These are phyloP conservation scores for Solanum ahanhuiri DNA, from an alignment of 257 asterid species.

Conservation along the genomic window DNA sequence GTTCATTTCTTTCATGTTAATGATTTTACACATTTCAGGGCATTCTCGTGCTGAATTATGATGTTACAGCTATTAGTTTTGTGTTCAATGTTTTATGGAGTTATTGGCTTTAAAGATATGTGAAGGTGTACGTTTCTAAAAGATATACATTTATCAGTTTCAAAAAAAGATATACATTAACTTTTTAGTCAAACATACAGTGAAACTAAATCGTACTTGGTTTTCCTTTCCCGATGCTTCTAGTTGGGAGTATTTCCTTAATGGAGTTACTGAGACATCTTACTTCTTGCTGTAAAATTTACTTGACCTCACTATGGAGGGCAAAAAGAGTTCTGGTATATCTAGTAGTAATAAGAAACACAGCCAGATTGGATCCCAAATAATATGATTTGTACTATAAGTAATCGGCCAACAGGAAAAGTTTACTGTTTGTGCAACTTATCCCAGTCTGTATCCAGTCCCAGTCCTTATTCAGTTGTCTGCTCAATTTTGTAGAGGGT, in stretches of 20 bases:
- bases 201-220: neutral
- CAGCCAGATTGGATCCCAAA: neutral
- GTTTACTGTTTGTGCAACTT: neutral
- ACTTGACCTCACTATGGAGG: neutral
- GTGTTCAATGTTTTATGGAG: neutral
- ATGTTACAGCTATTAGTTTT: neutral
- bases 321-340: neutral
- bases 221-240: neutral
- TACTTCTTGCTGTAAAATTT: neutral
- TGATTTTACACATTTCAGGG: neutral
- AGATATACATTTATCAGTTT: neutral
- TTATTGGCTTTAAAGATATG: neutral
- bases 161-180: neutral
- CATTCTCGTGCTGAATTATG: neutral
- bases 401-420: neutral
- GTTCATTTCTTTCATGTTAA: neutral
- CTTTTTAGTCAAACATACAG: neutral
- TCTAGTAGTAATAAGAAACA: neutral
- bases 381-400: neutral
- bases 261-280: neutral
- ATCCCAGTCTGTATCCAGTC: neutral
- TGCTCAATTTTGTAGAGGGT: neutral
- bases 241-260: neutral
- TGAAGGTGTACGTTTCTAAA: neutral
- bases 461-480: neutral